A percentile compares a stretch with the other conserved stretches of the same genome.
Evolutionary conservation across 768 basidiomycete species (phyloP).

Genomic region (Coprinellus micaceus): DNA sequence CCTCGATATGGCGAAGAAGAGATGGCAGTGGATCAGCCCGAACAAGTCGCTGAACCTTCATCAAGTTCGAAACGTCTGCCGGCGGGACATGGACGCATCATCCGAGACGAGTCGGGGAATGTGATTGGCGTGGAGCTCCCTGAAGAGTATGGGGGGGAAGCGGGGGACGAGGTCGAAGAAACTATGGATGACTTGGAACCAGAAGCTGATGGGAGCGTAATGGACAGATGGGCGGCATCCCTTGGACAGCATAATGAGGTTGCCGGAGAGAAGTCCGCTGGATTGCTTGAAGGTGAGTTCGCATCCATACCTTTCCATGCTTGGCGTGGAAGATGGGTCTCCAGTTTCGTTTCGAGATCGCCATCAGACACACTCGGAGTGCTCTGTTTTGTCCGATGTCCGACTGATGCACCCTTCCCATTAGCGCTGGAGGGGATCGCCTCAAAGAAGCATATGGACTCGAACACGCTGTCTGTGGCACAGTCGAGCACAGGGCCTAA

Average conservation of each 20-base stretch:
- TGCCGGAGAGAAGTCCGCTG: constrained; percentile 12
- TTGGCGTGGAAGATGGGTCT: neutral
- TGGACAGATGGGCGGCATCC: constrained; percentile 38
- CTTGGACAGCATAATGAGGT: constrained; percentile 26
- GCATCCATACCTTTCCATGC: constrained; percentile 4
- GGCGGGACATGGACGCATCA: constrained; percentile 74
- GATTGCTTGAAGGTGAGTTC: constrained; percentile 26
- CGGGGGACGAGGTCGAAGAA: constrained; percentile 21
- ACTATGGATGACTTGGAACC: constrained; percentile 42
- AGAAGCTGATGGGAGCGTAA: constrained; percentile 28
- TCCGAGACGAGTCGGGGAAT: constrained; percentile 76
- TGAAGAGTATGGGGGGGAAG: constrained; percentile 45
- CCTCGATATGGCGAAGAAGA: constrained; percentile 6
- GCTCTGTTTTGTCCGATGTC: neutral
- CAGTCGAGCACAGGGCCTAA: constrained; percentile 38
- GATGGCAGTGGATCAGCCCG: neutral
- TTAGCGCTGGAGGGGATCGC: constrained; percentile 68
- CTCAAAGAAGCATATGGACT: constrained; percentile 27
- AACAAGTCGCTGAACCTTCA: constrained; percentile 11
- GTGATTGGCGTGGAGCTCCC: constrained; percentile 66
- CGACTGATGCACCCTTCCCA: constrained; percentile 19
- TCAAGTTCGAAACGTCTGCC: constrained; percentile 32
- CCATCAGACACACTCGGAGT: neutral
- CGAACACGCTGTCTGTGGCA: constrained; percentile 36
- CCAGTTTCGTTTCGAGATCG: neutral